Evolutionary conservation across 352 stramenopile genomes (phyloP), one percentile per base, ranked within the genome.

Genomic region (Globisporangium nodosum): DNA sequence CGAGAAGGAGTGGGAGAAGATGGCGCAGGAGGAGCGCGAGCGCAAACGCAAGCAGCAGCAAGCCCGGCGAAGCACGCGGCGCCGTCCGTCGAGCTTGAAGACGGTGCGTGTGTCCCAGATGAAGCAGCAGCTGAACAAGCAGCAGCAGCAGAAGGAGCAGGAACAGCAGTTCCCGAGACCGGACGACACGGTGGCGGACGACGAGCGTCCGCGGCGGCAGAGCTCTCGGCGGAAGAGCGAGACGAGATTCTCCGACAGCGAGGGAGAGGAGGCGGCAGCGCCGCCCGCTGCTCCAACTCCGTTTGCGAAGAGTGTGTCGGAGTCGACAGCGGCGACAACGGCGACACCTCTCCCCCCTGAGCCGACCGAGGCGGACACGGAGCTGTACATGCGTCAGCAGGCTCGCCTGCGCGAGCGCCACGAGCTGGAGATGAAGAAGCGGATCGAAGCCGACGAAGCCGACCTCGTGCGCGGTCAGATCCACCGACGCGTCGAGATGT

Each of bases 1-100:
- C 65, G 85, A 95, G 54, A 88, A 90, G 30, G 85, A 95, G 52
- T 95, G 85, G 85, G 83, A 92, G 52, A 78, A 88, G n/a, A 87
- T 95, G 75, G 85, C 85, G 16, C 81, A 93, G 65, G 85, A 95
- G 66, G 84, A 92, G 57, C 77, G 76, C 5, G 85, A 95, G 58
- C 73, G 84, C 2, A 90, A 90, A 54, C 77, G 79, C 15, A 92
- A 91, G 59, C 84, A 92, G 52, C 83, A 93, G 49, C 75, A 90
- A 60, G 49, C 75, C n/a, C 63, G 83, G 3, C 79, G 81, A 9
- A 88, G 74, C 45, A 76, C 77, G 24, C 84, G 78, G 24, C 70
- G 85, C 39, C 76, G 85, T 27, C 85, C 85, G 7, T 80, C 80
- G 16, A 92, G 83, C 50, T 86, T 90, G 72, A 94, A 94, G 61